Conservation (phyloP, 768 basidiomycete species). For the Pleurotus pulmonarius region DNA sequence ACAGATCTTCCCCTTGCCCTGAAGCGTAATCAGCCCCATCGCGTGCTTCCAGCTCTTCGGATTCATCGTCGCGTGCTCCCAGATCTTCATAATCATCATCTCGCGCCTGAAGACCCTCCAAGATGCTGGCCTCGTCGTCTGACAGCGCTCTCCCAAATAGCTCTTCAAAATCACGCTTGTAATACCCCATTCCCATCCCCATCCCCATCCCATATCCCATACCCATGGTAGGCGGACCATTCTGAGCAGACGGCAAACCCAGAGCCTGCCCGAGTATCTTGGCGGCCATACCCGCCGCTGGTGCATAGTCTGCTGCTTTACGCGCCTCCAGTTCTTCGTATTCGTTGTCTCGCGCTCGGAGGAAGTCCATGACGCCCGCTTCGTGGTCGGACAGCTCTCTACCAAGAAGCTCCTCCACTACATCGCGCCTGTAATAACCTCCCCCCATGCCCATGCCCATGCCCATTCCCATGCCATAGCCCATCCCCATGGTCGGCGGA, state of each 20-base stretch:
- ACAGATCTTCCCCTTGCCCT: no score
- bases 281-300: background rate
- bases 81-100: background rate
- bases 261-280: constrained; percentile 1
- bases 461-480: background rate
- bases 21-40: background rate
- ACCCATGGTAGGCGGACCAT: background rate
- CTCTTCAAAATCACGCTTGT: background rate
- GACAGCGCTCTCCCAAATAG: background rate
- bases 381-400: background rate
- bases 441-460: no score
- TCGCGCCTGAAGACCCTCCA: background rate
- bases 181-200: background rate
- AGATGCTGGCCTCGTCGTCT: background rate
- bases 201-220: background rate
- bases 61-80: background rate
- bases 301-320: constrained; percentile 4
- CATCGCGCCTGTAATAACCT: background rate
- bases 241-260: background rate
- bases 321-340: background rate
- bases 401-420: background rate
- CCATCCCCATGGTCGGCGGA: background rate
- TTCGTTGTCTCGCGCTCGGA: background rate
- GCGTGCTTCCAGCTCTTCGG: background rate
- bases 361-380: background rate